Evolutionary conservation across 1,139 yeast species (phyloP).

Genomic region (Geotrichum reessii): DNA sequence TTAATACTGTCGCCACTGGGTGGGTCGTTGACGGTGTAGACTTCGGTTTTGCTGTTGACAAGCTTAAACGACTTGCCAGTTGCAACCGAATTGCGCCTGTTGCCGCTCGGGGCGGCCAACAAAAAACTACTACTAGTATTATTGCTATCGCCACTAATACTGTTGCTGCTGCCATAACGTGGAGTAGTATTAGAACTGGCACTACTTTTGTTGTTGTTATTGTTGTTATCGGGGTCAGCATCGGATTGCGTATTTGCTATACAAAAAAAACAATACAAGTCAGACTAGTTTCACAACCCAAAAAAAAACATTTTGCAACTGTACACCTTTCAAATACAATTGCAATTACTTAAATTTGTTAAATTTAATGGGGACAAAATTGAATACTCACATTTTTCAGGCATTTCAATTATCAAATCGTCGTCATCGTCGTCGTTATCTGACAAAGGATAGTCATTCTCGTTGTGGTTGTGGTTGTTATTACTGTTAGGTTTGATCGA

Average conservation of each 20-base stretch:
- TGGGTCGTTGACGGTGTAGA: conserved; percentile 25
- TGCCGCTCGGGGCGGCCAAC: neutral
- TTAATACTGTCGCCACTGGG: conserved; percentile 13
- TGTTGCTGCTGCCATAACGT: neutral
- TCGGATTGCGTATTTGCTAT: neutral
- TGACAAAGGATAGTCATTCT: neutral
- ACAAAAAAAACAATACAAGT: neutral
- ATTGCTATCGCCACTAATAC: neutral
- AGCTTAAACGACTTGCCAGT: conserved; percentile 28
- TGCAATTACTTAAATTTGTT: too few relatives aligned
- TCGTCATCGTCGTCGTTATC: conserved; percentile 2
- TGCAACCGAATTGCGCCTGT: conserved; percentile 1
- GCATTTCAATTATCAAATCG: neutral
- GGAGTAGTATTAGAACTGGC: too few relatives aligned
- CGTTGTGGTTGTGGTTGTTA: neutral
- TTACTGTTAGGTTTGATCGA: too few relatives aligned
- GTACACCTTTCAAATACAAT: too few relatives aligned
- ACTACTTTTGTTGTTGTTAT: neutral
- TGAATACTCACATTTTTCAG: neutral
- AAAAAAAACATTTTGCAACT: too few relatives aligned
- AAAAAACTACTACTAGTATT: too few relatives aligned
- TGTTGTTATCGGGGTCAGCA: neutral
- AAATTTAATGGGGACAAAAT: too few relatives aligned
- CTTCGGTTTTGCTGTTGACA: conserved; percentile 26
- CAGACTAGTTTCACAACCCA: too few relatives aligned